A percentile compares a stretch with the other conserved stretches of the same genome.
These are phyloP conservation scores for Colletotrichum destructivum DNA, from an alignment of 2,329 filamentous ascomycete genomes.

Conservation along the genomic window DNA sequence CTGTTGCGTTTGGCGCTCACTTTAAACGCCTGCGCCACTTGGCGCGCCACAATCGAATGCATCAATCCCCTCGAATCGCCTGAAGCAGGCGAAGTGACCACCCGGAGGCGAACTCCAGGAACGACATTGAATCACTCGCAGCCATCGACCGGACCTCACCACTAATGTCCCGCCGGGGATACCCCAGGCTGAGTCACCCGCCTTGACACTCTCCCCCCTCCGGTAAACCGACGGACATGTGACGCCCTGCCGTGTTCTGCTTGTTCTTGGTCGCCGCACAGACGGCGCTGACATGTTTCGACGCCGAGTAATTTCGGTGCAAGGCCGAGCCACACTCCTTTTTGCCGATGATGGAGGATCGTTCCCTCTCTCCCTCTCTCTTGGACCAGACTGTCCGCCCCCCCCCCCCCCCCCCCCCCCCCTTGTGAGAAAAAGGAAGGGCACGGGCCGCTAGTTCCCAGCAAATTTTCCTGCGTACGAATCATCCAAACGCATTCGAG, in stretches of 20 bases:
- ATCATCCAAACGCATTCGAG: background rate
- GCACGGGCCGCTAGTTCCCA: constrained; percentile 29
- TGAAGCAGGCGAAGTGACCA: too few relatives aligned
- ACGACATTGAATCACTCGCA: background rate
- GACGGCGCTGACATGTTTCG: constrained; percentile 38
- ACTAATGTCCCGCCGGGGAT: constrained; percentile 2
- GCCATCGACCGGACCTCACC: constrained; percentile 30
- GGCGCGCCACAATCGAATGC: too few relatives aligned
- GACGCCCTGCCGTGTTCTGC: constrained; percentile 7
- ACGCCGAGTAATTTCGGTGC: constrained; percentile 28
- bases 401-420: background rate
- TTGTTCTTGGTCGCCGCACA: constrained; percentile 21
- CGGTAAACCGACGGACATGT: constrained; percentile 30
- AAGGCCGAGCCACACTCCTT: constrained; percentile 32
- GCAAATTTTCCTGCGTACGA: background rate
- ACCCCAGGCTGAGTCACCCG: constrained; percentile 8
- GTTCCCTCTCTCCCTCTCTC: too few relatives aligned
- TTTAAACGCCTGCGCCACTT: too few relatives aligned
- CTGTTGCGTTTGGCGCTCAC: background rate
- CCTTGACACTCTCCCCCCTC: constrained; percentile 17
- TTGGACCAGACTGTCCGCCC: background rate
- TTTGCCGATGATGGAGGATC: constrained; percentile 3
- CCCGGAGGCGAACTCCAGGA: background rate
- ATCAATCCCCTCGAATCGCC: too few relatives aligned
- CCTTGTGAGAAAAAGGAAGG: constrained; percentile 5